Conservation (phyloP, 306 rosid species). For the Quillaja saponaria region DNA sequence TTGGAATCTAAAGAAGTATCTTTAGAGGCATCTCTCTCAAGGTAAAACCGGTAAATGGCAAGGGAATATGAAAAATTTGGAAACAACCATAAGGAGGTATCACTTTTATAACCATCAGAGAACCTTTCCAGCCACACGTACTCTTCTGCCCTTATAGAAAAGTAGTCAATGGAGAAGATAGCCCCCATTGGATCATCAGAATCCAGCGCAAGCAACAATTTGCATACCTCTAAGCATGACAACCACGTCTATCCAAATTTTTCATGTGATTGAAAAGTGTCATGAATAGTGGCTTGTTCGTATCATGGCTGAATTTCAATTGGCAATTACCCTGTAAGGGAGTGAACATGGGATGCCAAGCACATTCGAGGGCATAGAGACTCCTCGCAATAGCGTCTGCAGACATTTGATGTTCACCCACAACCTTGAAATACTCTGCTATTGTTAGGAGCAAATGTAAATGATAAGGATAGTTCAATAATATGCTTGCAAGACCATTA, state of each 20-base stretch:
- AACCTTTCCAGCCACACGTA: slow-evolving; percentile 87
- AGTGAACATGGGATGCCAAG: slow-evolving; percentile 89
- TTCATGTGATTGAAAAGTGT: slow-evolving; percentile 88
- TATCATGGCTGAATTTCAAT: slow-evolving; percentile 69
- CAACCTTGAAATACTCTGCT: slow-evolving; percentile 89
- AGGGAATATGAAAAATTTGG: slow-evolving; percentile 95
- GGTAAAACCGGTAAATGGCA: slow-evolving; percentile 75
- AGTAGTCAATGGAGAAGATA: slow-evolving; percentile 83
- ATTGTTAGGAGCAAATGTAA: slow-evolving; percentile 77
- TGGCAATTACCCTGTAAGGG: slow-evolving; percentile 87
- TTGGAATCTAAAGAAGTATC: slow-evolving; percentile 35
- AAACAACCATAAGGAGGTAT: slow-evolving; percentile 80
- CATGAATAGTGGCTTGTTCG: slow-evolving; percentile 68
- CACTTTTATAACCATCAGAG: slow-evolving; percentile 78
- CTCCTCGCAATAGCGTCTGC: slow-evolving; percentile 80
- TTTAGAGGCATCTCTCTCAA: slow-evolving; percentile 57
- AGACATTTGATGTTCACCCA: slow-evolving; percentile 89
- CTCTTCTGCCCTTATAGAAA: slow-evolving; percentile 85
- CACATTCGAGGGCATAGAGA: slow-evolving; percentile 90
- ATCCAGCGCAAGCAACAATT: slow-evolving; percentile 84
- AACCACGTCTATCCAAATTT: slow-evolving; percentile 89
- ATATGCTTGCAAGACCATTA: slow-evolving; percentile 65
- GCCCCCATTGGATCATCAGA: slow-evolving; percentile 94
- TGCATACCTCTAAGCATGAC: slow-evolving; percentile 95
- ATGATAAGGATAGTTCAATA: slow-evolving; percentile 75